Base-by-base conservation (phyloP, 495 filamentous ascomycete species). In the Lophium mytilinum region DNA sequence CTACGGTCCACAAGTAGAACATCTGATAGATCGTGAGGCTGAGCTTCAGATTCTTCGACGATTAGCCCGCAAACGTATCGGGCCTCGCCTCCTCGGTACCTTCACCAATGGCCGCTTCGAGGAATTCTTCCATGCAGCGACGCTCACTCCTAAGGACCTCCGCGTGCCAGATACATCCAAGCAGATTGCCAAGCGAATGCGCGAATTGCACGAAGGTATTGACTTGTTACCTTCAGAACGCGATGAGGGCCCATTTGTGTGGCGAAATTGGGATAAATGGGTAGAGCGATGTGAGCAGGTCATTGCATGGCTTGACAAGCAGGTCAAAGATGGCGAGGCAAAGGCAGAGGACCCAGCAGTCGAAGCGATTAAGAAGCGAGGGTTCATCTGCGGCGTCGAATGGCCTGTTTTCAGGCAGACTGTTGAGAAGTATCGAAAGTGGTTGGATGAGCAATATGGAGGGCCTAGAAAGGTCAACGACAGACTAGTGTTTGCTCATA, bases 121-220 rank as follows among this genome's bases (percentile, higher is more conserved):
- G 70, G 84, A 97, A 70, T 96, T 84, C 68, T 86, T 93, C 63
- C 79, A 95, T 65, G 88, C 94, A 0, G 76, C 78, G 18, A 83
- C 93, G 1, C 75, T 99, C 34, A 91, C 85, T 0, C 76, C 85
- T 3, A 73, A 79, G 9, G 89, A 95, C 66, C 72, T 99, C 50
- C 84, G 88, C 19, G 79, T 84, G 50, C 86, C 90, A 1, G 85
- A 86, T 34, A 96, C 88, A 0, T 91, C 87, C 37, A 87, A 81
- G 63, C 88, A 95, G 62, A 97, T 99, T 68, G 91, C 93, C n/a
- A 99, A 97, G 76, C 85, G 93, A 39, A 95, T 99, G 88, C 78
- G 90, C 57, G 93, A 99, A 71, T 77, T 99, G 18, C 93, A 99
- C 61, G 89, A 94, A 53, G 93, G 93, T 8, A 85, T 99, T 56